Evolutionary conservation across 225 moss, liverwort and hornwort genomes (phyloP).

Genomic region (Bryum argenteum): DNA sequence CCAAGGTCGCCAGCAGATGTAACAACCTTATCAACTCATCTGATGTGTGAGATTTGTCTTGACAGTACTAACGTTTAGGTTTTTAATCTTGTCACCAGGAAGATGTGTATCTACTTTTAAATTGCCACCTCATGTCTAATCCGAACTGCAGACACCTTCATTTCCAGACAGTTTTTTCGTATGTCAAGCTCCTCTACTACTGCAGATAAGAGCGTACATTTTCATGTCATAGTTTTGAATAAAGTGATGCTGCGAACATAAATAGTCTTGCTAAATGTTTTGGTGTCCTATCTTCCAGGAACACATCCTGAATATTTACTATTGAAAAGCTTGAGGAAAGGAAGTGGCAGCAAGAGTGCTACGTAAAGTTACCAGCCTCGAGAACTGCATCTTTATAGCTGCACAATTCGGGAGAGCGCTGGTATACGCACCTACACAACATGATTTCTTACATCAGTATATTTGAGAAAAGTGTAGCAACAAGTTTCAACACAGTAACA

Average conservation of each 20-base stretch:
- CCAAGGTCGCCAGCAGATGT: background rate
- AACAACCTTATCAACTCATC: too few relatives aligned
- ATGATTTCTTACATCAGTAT: background rate
- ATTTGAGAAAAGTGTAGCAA: background rate
- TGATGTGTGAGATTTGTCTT: background rate
- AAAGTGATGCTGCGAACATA: background rate
- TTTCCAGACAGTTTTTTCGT: background rate
- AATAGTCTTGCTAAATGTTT: conserved; percentile 1
- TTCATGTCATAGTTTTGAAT: background rate
- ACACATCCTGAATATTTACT: conserved; percentile 15
- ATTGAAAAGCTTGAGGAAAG: conserved; percentile 17
- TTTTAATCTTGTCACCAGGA: background rate
- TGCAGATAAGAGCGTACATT: background rate
- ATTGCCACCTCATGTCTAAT: background rate
- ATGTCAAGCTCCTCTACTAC: background rate
- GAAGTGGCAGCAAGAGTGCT: background rate
- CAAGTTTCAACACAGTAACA: background rate
- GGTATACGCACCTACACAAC: conserved; percentile 1
- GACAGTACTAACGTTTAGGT: background rate
- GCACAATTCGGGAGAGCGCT: conserved; percentile 5
- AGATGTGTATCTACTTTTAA: background rate
- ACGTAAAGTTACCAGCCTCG: conserved; percentile 7
- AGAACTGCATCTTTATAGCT: conserved; percentile 9
- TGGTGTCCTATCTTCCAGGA: background rate
- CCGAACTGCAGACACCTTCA: background rate